Evolutionary conservation across 1,284 basidiomycete species (phyloP), one percentile per base, ranked within the genome.

Genomic region (Grifola frondosa): DNA sequence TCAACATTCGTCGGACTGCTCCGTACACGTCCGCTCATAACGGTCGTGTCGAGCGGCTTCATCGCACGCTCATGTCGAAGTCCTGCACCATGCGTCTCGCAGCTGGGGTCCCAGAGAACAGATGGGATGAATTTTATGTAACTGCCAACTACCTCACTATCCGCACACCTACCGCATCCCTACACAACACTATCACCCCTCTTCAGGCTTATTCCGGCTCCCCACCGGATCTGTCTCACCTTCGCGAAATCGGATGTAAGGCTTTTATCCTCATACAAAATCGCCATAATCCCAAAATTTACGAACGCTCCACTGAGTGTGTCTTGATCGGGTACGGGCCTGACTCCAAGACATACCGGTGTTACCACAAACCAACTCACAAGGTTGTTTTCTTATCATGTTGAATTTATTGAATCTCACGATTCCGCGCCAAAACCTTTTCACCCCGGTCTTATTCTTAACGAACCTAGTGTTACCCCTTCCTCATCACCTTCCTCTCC

Each of bases 321-420:
- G 45, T 63, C 2, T 59, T 70, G 1, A 59, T 68, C 16, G 64
- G 66, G 0, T 69, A 70, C 33, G 54, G 50, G 2, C 25, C 40
- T 1, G 46, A 59, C 13, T 62, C 64, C 0, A 69, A 68, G 46
- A 50, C 64, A 0, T 69, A 68, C 38, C 31, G 60, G 9, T 63
- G 58, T 37, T 66, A 62, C 29, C 47, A 67, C 26, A 37, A 37
- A 2, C 23, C 46, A 2, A 50, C 52, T 0, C 36, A 50, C n/a
- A 42, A 52, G 9, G 40, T 63, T 3, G 34, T 59, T 11, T 39
- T 61, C 62, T 2, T 50, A 49, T n/a, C 52, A 66, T 30, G 62
- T 65, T 15, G 17, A 42, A 0, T 65, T 66, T 28, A 57, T 65
- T 30, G 57, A 64, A 40, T 50, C 42, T 17, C 39, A 41, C 20